These are phyloP conservation scores for Corynespora cassiicola DNA, from an alignment of 2,329 filamentous ascomycete species.

Conservation along the genomic window DNA sequence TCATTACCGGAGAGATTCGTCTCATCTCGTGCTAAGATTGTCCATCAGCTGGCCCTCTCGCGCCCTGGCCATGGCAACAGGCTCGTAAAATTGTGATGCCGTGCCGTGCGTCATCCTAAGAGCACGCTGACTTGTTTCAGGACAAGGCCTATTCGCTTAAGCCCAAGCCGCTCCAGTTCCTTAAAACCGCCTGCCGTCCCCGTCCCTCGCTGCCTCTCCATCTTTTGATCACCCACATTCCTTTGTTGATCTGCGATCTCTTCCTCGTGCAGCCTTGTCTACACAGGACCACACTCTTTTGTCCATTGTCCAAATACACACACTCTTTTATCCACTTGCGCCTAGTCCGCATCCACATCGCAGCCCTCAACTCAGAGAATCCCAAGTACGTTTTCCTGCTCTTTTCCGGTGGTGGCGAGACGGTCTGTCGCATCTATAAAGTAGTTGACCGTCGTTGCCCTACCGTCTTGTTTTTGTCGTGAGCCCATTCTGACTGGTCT, in stretches of 20 bases:
- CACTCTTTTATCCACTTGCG: slow-evolving; percentile 26
- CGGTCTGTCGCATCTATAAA: slow-evolving; percentile 15
- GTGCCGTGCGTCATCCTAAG: too few species aligned
- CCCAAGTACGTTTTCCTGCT: slow-evolving; percentile 16
- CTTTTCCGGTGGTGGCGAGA: slow-evolving; percentile 1
- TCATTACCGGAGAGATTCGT: too few species aligned
- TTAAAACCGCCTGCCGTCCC: slow-evolving; percentile 15
- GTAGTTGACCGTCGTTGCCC: slow-evolving; percentile 4
- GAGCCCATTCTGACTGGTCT: too few species aligned
- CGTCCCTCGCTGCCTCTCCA: slow-evolving; percentile 13
- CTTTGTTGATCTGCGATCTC: slow-evolving; percentile 26
- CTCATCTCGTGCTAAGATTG: too few species aligned
- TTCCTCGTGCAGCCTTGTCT: slow-evolving; percentile 27
- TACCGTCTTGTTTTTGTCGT: too few species aligned
- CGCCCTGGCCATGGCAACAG: too few species aligned
- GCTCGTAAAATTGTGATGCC: too few species aligned
- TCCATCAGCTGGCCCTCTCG: too few species aligned
- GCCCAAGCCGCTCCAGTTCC: too few species aligned
- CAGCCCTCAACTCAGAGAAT: slow-evolving; percentile 7
- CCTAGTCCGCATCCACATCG: slow-evolving; percentile 19
- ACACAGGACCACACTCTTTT: slow-evolving; percentile 32
- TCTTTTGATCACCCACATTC: slow-evolving; percentile 29
- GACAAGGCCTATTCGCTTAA: too few species aligned
- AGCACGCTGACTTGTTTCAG: too few species aligned
- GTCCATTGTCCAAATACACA: slow-evolving; percentile 19